Base-by-base conservation (phyloP, 192 early-diverging fungal species). In the Backusella sp. region DNA sequence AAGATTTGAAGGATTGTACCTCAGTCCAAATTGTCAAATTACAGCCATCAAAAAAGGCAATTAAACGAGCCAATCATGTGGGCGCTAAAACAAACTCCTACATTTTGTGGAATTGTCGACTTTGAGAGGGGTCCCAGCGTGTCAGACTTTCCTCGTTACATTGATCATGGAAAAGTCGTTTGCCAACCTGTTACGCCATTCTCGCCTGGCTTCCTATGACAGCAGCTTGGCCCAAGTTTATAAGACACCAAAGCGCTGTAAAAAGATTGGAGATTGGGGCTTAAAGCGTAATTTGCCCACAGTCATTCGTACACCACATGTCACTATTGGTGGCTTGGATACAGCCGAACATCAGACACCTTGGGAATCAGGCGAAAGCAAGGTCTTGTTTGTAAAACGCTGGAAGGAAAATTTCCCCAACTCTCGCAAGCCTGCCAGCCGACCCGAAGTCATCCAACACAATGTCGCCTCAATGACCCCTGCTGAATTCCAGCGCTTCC, bases 331-430 rank as follows among this genome's bases (percentile, higher is more conserved):
- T 15, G 80, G 83, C 34, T 83, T 92, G 28, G 93, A 94, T 73
- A 91, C 91, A 5, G 84, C 86, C 35, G 93, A 94, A 79, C 91
- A 92, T 85, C 89, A 90, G 68, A 89, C 85, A 0, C 86, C 87
- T 32, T 92, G 90, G 82, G 77, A 88, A 65, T 89, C 88, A 37
- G 93, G 87, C n/a, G 74, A 90, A 66, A 77, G 80, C 34, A 82
- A 88, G 72, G 91, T 86, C 37, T 79, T 88, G 73, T 86, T 87
- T 76, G 66, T 87, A 15, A 85, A 85, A 73, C 75, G 88, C 28
- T 94, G 92, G 92, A 93, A 91, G 75, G 91, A 94, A 66, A 91
- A 91, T 76, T 94, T 93, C 72, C 87, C 86, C 12, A 80, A 82
- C 37, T 92, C 90, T 26, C 41, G 17, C 14, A 83, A 84, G 30